These are phyloP conservation scores for Candida nanaspora DNA, from an alignment of 805 yeast species.

Conservation along the genomic window DNA sequence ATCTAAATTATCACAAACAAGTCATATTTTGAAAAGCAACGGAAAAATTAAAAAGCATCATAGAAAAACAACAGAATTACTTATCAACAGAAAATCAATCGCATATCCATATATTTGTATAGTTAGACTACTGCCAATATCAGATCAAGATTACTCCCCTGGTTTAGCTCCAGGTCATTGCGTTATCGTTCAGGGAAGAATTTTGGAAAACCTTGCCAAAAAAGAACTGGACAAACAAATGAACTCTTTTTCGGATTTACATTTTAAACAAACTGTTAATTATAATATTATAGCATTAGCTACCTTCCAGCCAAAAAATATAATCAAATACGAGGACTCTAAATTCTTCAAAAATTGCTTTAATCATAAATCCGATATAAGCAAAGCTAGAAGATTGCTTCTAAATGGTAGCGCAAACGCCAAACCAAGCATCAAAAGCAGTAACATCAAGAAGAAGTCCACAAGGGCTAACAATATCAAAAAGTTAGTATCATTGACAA, in stretches of 20 bases:
- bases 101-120: conserved; percentile 24
- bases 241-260: neutral
- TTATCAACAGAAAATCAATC: conserved; percentile 14
- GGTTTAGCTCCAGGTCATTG: conserved; percentile 29
- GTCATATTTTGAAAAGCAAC: neutral
- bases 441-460: neutral
- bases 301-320: conserved; percentile 19
- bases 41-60: neutral
- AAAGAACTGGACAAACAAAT: conserved; percentile 2
- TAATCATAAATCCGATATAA: conserved; percentile 4
- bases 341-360: conserved; percentile 7
- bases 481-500: too few relatives aligned
- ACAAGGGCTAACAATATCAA: neutral
- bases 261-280: neutral
- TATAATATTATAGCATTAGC: conserved; percentile 17
- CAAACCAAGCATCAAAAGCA: neutral
- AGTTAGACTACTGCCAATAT: conserved; percentile 10
- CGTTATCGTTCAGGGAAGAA: conserved; percentile 31
- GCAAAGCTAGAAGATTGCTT: neutral
- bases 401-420: neutral
- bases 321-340: conserved; percentile 17
- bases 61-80: conserved; percentile 1
- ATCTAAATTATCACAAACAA: too few relatives aligned
- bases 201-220: conserved; percentile 35
- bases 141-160: conserved; percentile 4